Conservation (phyloP, 2,329 filamentous ascomycete species). For the Ilyonectria destructans region DNA sequence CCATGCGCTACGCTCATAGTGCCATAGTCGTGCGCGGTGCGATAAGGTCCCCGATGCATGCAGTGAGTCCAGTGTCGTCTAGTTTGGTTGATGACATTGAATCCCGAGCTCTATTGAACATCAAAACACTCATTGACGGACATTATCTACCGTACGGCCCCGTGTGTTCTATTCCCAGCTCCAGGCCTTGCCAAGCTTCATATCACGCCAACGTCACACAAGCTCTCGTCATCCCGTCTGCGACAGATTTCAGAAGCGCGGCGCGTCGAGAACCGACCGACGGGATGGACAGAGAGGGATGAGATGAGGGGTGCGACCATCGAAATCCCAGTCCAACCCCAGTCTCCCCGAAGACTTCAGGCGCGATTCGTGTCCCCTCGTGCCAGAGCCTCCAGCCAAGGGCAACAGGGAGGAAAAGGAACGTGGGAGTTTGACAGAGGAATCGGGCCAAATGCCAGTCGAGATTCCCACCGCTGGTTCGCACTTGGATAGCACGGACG, state of each 20-base stretch:
- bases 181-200: background rate
- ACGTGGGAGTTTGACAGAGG: conserved; percentile 29
- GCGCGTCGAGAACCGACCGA: background rate
- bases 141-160: no score
- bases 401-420: conserved; percentile 33
- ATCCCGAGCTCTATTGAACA: background rate
- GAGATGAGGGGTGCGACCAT: background rate
- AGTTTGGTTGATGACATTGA: background rate
- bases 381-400: conserved; percentile 9
- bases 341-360: background rate
- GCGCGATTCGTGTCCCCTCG: background rate
- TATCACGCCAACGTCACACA: background rate
- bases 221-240: background rate
- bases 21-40: background rate
- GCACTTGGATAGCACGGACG: background rate
- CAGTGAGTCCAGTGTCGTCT: background rate
- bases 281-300: background rate
- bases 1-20: background rate
- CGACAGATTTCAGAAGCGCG: background rate
- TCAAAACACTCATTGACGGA: background rate
- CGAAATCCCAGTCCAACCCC: background rate
- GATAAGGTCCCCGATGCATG: background rate
- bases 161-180: background rate
- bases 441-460: conserved; percentile 44
- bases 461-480: conserved; percentile 26